These are phyloP conservation scores for Globisporangium heterothallicum DNA, from an alignment of 352 stramenopile species.

Conservation along the genomic window DNA sequence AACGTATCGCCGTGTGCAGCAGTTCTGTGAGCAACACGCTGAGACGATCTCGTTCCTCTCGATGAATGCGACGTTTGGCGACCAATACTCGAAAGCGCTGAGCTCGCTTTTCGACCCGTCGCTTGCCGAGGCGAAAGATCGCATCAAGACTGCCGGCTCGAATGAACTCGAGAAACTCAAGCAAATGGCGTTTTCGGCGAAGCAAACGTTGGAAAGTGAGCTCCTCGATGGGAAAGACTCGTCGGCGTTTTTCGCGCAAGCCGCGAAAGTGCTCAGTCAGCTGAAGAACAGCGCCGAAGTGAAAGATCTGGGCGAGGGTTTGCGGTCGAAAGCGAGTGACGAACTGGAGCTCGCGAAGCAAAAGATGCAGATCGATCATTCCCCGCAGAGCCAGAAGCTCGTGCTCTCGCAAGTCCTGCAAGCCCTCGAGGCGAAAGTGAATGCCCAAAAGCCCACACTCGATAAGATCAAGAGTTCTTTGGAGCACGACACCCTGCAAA, in stretches of 20 bases:
- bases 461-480: constrained; percentile 32
- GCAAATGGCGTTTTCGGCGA: constrained; percentile 40
- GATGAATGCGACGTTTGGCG: constrained; percentile 59
- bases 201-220: constrained; percentile 58
- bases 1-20: constrained; percentile 48
- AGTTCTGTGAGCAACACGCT: constrained; percentile 65
- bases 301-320: constrained; percentile 34
- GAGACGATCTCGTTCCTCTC: constrained; percentile 73
- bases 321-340: constrained; percentile 36
- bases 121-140: constrained; percentile 46
- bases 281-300: constrained; percentile 60
- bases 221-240: constrained; percentile 59
- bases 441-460: constrained; percentile 36
- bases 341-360: constrained; percentile 36
- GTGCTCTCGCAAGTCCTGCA: constrained; percentile 65
- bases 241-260: constrained; percentile 59
- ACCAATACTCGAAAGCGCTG: constrained; percentile 59
- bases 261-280: constrained; percentile 45
- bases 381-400: constrained; percentile 30
- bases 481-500: constrained; percentile 34
- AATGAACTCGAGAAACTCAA: constrained; percentile 58
- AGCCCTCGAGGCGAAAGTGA: constrained; percentile 45
- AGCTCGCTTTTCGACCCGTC: constrained; percentile 57
- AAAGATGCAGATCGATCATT: constrained; percentile 20
- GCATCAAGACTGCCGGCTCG: constrained; percentile 38